These are phyloP conservation scores for Torulaspora franciscae DNA, from an alignment of 805 yeast species.

Conservation along the genomic window DNA sequence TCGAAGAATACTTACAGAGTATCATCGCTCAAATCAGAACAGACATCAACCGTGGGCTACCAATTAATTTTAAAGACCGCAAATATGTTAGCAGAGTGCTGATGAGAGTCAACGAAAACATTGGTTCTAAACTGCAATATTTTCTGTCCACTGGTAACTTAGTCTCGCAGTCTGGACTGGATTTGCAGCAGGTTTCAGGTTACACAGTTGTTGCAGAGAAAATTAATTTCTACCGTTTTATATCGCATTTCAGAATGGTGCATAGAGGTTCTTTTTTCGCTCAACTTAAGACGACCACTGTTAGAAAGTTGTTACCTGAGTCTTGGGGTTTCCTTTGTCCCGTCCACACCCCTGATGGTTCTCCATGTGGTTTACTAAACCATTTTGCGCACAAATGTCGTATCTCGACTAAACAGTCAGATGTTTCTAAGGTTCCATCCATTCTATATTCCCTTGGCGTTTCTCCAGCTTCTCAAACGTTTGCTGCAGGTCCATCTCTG, in stretches of 20 bases:
- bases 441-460: constrained; percentile 72
- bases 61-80: constrained; percentile 78
- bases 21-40: constrained; percentile 69
- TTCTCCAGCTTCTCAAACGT: constrained; percentile 62
- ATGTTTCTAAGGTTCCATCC: constrained; percentile 65
- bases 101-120: constrained; percentile 78
- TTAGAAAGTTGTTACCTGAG: constrained; percentile 91
- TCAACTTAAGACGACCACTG: constrained; percentile 94
- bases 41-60: constrained; percentile 73
- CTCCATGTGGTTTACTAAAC: constrained; percentile 96
- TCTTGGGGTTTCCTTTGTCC: constrained; percentile 99
- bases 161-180: constrained; percentile 94
- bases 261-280: constrained; percentile 99
- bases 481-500: constrained; percentile 81
- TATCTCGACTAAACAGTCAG: constrained; percentile 71
- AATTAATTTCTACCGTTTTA: constrained; percentile 92
- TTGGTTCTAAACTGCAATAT: constrained; percentile 90
- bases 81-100: constrained; percentile 80
- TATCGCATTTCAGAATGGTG: constrained; percentile 98
- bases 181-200: constrained; percentile 96
- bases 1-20: constrained; percentile 82
- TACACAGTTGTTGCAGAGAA: constrained; percentile 98
- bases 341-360: constrained; percentile 98
- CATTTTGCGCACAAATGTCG: constrained; percentile 94
- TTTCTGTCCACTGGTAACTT: constrained; percentile 95